Conservation (phyloP, 2,329 filamentous ascomycete species). For the Sporothrix euskadiensis region DNA sequence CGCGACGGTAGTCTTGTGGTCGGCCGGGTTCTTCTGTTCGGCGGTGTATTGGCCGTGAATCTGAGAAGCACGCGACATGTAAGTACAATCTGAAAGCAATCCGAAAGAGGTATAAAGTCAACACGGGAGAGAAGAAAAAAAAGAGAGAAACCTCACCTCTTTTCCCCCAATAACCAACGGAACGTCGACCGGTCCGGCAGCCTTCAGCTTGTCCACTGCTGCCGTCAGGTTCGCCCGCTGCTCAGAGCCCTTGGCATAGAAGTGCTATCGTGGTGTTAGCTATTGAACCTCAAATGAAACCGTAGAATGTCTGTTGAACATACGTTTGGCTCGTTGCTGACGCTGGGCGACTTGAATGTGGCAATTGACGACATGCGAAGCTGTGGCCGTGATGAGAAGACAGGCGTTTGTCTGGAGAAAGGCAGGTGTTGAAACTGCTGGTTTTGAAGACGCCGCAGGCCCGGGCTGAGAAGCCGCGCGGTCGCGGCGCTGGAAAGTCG, state of each 20-base stretch:
- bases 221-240: conserved; percentile 75
- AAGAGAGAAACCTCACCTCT: conserved; percentile 43
- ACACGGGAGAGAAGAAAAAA: too few species aligned
- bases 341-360: conserved; percentile 81
- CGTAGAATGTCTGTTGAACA: conserved; percentile 41
- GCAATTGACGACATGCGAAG: conserved; percentile 63
- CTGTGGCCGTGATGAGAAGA: conserved; percentile 28
- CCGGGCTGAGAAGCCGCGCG: conserved; percentile 27
- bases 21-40: conserved; percentile 78
- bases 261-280: conserved; percentile 60
- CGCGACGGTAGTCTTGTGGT: conserved; percentile 74
- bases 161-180: conserved; percentile 83
- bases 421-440: neutral
- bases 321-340: conserved; percentile 95
- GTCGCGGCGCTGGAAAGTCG: conserved; percentile 27
- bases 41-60: conserved; percentile 66
- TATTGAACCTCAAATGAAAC: neutral
- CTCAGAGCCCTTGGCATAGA: conserved; percentile 80
- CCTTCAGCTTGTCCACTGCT: conserved; percentile 69
- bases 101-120: neutral
- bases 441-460: conserved; percentile 21
- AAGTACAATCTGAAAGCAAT: conserved; percentile 47
- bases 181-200: conserved; percentile 70
- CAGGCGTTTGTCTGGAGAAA: conserved; percentile 3
- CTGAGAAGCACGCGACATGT: conserved; percentile 41